Conservation (phyloP, 1,284 basidiomycete genomes). For the Cutaneotrichosporon mucoides region DNA sequence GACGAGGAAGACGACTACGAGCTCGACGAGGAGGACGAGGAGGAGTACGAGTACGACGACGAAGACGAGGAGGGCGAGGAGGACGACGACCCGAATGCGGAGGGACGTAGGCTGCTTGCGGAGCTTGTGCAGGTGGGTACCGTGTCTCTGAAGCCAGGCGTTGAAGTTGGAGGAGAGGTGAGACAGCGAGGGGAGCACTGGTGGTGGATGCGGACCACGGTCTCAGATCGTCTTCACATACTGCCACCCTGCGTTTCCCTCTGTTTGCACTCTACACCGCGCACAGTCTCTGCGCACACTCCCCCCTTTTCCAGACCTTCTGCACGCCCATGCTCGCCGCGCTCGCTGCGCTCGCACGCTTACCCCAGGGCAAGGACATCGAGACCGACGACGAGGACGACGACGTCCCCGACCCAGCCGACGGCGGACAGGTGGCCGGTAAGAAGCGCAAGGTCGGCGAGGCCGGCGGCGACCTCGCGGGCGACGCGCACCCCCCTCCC, state of each 20-base stretch:
- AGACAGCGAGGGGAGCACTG: too few relatives aligned
- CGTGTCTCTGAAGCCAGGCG: too few relatives aligned
- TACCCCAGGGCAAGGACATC: conserved; percentile 13
- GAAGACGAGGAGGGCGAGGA: conserved; percentile 15
- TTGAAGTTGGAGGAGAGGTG: too few relatives aligned
- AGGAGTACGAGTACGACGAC: conserved; percentile 15
- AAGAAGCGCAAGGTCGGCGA: conserved; percentile 23
- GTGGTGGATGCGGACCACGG: too few relatives aligned
- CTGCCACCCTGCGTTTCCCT: too few relatives aligned
- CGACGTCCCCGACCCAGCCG: conserved; percentile 16
- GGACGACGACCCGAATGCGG: conserved; percentile 19
- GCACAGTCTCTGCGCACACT: too few relatives aligned
- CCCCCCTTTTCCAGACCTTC: too few relatives aligned
- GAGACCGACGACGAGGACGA: conserved; percentile 20
- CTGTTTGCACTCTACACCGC: too few relatives aligned
- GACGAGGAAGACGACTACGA: conserved; percentile 19
- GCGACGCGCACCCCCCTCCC: conserved; percentile 7
- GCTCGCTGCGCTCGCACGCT: neutral
- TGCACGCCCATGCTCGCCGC: too few relatives aligned
- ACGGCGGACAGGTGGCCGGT: conserved; percentile 9
- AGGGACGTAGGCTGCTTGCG: conserved; percentile 16
- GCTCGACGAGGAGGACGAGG: conserved; percentile 16
- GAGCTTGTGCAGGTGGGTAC: conserved; percentile 19
- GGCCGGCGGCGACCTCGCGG: conserved; percentile 9
- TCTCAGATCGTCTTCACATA: too few relatives aligned